These are phyloP conservation scores for Mycena filopes DNA, from an alignment of 768 basidiomycete genomes.

Conservation along the genomic window DNA sequence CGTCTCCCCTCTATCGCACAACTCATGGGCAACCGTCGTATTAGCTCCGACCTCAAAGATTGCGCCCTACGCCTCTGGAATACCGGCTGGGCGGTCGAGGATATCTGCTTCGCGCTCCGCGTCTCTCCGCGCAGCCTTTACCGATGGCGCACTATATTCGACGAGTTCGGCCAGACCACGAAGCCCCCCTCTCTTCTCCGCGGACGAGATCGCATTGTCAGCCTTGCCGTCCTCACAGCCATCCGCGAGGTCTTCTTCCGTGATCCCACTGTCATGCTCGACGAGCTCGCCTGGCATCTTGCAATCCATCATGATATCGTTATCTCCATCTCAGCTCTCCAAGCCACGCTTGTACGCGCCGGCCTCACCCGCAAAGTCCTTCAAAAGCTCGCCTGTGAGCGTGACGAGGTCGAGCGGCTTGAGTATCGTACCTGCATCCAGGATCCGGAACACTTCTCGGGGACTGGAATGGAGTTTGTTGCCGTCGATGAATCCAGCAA, in stretches of 20 bases:
- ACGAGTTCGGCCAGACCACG: constrained; percentile 24
- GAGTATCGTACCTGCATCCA: no score
- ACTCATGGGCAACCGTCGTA: background rate
- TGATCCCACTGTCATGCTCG: constrained; percentile 20
- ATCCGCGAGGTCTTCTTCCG: constrained; percentile 22
- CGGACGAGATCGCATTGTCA: constrained; percentile 28
- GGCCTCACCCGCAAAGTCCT: no score
- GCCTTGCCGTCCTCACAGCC: constrained; percentile 22
- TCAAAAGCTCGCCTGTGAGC: constrained; percentile 16
- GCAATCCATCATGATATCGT: constrained; percentile 28
- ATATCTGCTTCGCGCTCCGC: constrained; percentile 32
- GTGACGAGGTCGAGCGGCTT: constrained; percentile 14
- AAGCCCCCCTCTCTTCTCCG: constrained; percentile 34
- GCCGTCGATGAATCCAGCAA: background rate
- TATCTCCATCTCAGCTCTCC: constrained; percentile 28
- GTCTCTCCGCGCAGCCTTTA: constrained; percentile 34
- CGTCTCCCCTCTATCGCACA: no score
- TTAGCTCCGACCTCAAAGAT: background rate
- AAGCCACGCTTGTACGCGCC: constrained; percentile 14
- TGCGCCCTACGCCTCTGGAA: constrained; percentile 34
- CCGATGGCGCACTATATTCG: constrained; percentile 34
- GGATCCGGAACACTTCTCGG: background rate
- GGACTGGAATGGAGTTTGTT: no score
- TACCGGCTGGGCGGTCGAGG: constrained; percentile 31
- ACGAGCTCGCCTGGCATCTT: constrained; percentile 29